A percentile compares a stretch with the other conserved stretches of the same genome.
These are phyloP conservation scores for Monascus purpureus DNA, from an alignment of 495 filamentous ascomycete genomes.

Conservation along the genomic window DNA sequence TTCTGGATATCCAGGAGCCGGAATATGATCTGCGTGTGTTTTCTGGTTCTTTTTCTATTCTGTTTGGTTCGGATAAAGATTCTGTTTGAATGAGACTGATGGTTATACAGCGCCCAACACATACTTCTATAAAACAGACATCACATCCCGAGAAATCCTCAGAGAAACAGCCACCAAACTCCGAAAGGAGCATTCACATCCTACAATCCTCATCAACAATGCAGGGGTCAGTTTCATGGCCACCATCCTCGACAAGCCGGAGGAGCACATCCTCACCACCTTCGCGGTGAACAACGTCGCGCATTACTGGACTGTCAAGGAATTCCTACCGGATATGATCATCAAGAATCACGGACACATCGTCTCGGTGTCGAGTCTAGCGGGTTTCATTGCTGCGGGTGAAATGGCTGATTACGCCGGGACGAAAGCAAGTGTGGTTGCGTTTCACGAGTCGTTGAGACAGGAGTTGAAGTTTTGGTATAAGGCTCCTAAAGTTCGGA, in stretches of 20 bases:
- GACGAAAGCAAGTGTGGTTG: constrained; percentile 31
- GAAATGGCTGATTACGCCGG: constrained; percentile 27
- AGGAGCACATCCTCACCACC: constrained; percentile 17
- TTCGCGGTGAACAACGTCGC: constrained; percentile 36
- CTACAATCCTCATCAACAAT: constrained; percentile 38
- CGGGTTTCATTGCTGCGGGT: constrained; percentile 23
- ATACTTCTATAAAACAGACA: constrained; percentile 36
- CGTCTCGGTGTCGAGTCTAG: constrained; percentile 32
- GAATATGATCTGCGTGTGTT: constrained; percentile 15
- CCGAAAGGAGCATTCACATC: constrained; percentile 17
- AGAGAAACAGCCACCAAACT: constrained; percentile 16
- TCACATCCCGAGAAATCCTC: constrained; percentile 35
- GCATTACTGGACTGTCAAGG: constrained; percentile 30
- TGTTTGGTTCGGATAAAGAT: constrained; percentile 37
- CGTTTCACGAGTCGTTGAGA: constrained; percentile 33
- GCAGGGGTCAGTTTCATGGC: constrained; percentile 24
- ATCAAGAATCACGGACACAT: constrained; percentile 37
- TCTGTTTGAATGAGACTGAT: constrained; percentile 33
- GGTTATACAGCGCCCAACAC: constrained; percentile 23
- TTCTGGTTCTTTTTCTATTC: constrained; percentile 13
- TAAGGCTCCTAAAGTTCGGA: constrained; percentile 28
- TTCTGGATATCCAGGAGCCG: constrained; percentile 35
- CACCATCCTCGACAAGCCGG: constrained; percentile 20
- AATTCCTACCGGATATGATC: constrained; percentile 42
- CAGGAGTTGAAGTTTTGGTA: constrained; percentile 32